Evolutionary conservation across 2,329 filamentous ascomycete genomes (phyloP), one percentile per base, ranked within the genome.

Genomic region (Rhexocercosporidium sp.): DNA sequence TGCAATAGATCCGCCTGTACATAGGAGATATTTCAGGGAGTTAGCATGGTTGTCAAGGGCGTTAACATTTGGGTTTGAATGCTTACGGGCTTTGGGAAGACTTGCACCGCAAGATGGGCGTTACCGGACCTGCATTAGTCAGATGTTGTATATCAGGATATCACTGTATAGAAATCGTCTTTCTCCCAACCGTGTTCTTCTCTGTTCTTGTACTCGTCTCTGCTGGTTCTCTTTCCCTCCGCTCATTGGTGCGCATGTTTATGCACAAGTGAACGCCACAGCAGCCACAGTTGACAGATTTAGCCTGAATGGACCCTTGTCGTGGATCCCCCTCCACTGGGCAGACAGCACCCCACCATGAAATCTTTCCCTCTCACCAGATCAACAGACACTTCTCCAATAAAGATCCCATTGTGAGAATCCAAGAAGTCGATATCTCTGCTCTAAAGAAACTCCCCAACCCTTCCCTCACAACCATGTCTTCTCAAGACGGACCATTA

Each of bases 401-500:
- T 39, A 39, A 47, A 18, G 1, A 47, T 22, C 4, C 9, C 34
- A n/a, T 59, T 37, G 11, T 8, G 29, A 9, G 7, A 20, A 49
- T 49, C 37, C 18, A 57, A 20, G 9, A 14, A 49, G 16, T 12
- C 11, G 11, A 5, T 47, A 12, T 46, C 27, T 37, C 34, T 37
- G 3, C 44, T 20, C 44, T 47, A 11, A 18, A 63, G 20, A 59
- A 39, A n/a, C 9, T 51, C n/a, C 27, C 29, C 3, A 47, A 1
- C 9, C 7, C 49, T 56, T 61, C 14, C 8, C 37, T 9, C n/a
- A 16, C 5, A 44, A 76, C 65, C 53, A 82, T 82, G 79, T 74
- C 79, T 56, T 73, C 77, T 34, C 73, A 72, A 57, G 70, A 79
- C 69, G 84, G 82, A 37, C 90, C 92, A 20, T 83, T 97, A 69